These are phyloP conservation scores for Hypoxylon sp. DNA, from an alignment of 2,329 filamentous ascomycete genomes.

Conservation along the genomic window DNA sequence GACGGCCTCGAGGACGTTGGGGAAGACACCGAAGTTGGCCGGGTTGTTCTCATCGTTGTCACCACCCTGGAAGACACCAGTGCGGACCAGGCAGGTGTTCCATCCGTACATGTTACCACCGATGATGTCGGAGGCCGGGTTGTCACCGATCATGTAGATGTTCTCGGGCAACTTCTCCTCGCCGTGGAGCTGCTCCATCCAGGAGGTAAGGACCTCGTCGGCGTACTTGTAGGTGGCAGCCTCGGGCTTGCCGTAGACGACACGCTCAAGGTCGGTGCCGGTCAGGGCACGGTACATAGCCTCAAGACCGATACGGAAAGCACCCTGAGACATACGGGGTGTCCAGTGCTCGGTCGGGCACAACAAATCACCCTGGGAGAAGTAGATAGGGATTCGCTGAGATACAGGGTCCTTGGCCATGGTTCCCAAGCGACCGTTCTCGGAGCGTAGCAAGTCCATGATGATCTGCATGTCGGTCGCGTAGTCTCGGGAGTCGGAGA, in stretches of 20 bases:
- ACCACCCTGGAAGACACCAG: slow-evolving; percentile 79
- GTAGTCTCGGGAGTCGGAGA: slow-evolving; percentile 78
- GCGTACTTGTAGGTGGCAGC: slow-evolving; percentile 81
- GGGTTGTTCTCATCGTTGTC: slow-evolving; percentile 81
- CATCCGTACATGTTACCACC: slow-evolving; percentile 84
- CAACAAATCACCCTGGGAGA: slow-evolving; percentile 55
- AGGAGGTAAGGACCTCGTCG: slow-evolving; percentile 74
- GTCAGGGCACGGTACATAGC: slow-evolving; percentile 77
- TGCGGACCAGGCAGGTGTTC: slow-evolving; percentile 82
- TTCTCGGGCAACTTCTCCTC: slow-evolving; percentile 74
- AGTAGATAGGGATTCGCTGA: slow-evolving; percentile 78
- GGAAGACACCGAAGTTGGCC: slow-evolving; percentile 79
- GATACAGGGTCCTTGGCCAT: slow-evolving; percentile 70
- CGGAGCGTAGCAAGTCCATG: slow-evolving; percentile 73
- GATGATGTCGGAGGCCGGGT: slow-evolving; percentile 76
- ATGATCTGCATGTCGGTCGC: slow-evolving; percentile 80
- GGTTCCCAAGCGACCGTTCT: slow-evolving; percentile 73
- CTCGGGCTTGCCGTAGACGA: slow-evolving; percentile 80
- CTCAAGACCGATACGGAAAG: slow-evolving; percentile 78
- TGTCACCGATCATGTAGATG: slow-evolving; percentile 81
- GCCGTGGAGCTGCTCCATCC: slow-evolving; percentile 80
- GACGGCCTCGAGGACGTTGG: slow-evolving; percentile 76
- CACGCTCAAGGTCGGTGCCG: slow-evolving; percentile 75
- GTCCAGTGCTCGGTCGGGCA: slow-evolving; percentile 72
- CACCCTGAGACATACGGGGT: slow-evolving; percentile 76